Evolutionary conservation across 306 rosid genomes (phyloP), one percentile per base, ranked within the genome.

Genomic region (apple (Malus domestica)): DNA sequence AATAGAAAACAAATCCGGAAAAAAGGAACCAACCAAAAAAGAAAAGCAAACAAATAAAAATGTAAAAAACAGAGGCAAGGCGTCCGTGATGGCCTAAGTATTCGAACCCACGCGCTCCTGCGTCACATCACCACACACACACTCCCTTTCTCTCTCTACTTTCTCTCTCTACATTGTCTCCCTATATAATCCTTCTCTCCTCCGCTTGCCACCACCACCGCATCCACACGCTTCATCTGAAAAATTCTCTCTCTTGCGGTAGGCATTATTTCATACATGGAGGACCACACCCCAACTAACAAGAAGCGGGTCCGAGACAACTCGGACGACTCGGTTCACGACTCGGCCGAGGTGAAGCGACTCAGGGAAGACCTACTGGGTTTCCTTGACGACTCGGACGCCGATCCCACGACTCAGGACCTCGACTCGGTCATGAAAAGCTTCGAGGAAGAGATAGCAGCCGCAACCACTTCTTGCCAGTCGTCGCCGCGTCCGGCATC

Each of bases 361-460:
- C 71, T 90, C 85, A 78, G 88, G 40, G 98, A 90, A 12, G 85
- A 93, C 71, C 74, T 93, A 4, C 85, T 93, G 18, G 91, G 79
- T 46, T 87, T 93, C 25, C 81, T 93, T 46, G 95, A 91, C 67
- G 93, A 88, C 27, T 70, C 87, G 40, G 92, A 89, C 20, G 73
- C 76, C 0, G 75, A 88, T 1, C 86, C 88, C 10, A 76, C 89
- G 7, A 83, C 60, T 38, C 96, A 82, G 23, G 98, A 91, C 18
- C 97, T 93, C 10, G 98, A 87, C 77, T 90, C 88, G 0, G 88
- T 93, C 55, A 89, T 93, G 84, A 88, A 80, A 76, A 93, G 93
- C 60, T 69, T 93, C 9, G 91, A 91, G 85, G 90, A 93, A 55
- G 98, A 93, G 83, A 90, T 93, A n/a, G 83, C 93, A 0, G 76